phyloP scores from a whole-genome alignment of 805 yeast species.

The Vanderwaltozyma yarrowii region DNA sequence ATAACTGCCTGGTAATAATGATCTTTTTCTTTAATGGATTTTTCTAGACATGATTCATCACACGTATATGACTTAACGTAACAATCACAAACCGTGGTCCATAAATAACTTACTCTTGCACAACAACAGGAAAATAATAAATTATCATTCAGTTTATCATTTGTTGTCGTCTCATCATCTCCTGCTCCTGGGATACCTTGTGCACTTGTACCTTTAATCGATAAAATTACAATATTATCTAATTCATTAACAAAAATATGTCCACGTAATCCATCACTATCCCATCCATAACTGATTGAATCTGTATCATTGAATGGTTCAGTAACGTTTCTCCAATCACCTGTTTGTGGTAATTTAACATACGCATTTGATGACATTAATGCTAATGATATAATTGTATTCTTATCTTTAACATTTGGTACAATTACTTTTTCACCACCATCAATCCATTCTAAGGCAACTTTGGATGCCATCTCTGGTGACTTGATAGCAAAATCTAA shows the following conservation, averaged over 20 bases:
- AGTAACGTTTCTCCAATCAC: constrained; percentile 80
- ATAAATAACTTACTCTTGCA: constrained; percentile 79
- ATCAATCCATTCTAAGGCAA: constrained; percentile 58
- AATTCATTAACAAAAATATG: constrained; percentile 68
- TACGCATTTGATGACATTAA: constrained; percentile 87
- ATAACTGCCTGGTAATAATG: constrained; percentile 73
- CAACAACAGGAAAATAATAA: constrained; percentile 90
- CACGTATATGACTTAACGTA: constrained; percentile 77
- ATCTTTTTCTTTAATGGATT: constrained; percentile 62
- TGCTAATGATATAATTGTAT: constrained; percentile 67
- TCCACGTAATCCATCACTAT: constrained; percentile 75
- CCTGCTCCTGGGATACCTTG: constrained; percentile 69
- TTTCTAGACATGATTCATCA: constrained; percentile 76
- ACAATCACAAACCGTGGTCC: constrained; percentile 96
- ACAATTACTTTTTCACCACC: constrained; percentile 37
- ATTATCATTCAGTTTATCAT: constrained; percentile 82
- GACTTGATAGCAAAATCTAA: constrained; percentile 43
- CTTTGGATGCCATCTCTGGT: constrained; percentile 18
- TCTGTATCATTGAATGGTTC: constrained; percentile 43
- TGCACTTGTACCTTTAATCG: constrained; percentile 89
- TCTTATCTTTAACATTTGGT: constrained; percentile 69
- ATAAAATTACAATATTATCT: constrained; percentile 54
- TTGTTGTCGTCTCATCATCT: constrained; percentile 64
- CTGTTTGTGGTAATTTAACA: constrained; percentile 61
- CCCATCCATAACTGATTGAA: constrained; percentile 79